Conservation (phyloP, 306 rosid species). For the Senna tora region DNA sequence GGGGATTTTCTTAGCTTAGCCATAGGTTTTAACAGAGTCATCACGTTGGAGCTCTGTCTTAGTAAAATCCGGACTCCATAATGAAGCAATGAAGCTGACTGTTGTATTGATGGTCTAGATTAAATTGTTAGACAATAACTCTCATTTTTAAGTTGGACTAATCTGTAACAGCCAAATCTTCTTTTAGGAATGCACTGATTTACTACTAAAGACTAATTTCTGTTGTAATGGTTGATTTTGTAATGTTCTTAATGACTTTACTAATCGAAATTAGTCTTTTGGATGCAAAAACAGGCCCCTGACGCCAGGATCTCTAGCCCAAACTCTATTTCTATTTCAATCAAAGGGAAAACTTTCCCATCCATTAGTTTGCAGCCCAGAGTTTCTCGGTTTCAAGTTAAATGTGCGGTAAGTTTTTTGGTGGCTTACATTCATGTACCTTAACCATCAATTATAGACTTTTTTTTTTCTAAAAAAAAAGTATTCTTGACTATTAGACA, state of each 20-base stretch:
- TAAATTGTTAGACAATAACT: not conserved
- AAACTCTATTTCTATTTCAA: slow-evolving; percentile 57
- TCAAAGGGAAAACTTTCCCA: slow-evolving; percentile 51
- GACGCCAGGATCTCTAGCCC: slow-evolving; percentile 45
- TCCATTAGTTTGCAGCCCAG: slow-evolving; percentile 42
- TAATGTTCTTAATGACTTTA: not conserved
- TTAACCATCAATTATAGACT: not conserved
- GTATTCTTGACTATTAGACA: not conserved
- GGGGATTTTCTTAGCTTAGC: not conserved
- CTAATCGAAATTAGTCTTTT: not conserved
- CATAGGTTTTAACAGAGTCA: not conserved
- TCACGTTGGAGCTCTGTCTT: not conserved
- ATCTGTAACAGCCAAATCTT: not conserved
- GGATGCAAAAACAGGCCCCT: slow-evolving; percentile 50
- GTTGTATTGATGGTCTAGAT: slow-evolving; percentile 2
- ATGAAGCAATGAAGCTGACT: not conserved
- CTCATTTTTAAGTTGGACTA: not conserved
- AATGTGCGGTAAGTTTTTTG: slow-evolving; percentile 59
- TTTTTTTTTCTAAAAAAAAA: no score
- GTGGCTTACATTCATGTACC: not conserved
- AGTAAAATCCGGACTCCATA: not conserved
- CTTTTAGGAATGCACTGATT: not conserved
- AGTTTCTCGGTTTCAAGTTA: slow-evolving; percentile 51
- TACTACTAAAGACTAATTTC: not conserved
- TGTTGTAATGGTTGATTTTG: not conserved